A percentile compares a stretch with the other conserved stretches of the same genome.
Conservation (phyloP, 306 rosid species). For the Aeschynomene evenia region DNA sequence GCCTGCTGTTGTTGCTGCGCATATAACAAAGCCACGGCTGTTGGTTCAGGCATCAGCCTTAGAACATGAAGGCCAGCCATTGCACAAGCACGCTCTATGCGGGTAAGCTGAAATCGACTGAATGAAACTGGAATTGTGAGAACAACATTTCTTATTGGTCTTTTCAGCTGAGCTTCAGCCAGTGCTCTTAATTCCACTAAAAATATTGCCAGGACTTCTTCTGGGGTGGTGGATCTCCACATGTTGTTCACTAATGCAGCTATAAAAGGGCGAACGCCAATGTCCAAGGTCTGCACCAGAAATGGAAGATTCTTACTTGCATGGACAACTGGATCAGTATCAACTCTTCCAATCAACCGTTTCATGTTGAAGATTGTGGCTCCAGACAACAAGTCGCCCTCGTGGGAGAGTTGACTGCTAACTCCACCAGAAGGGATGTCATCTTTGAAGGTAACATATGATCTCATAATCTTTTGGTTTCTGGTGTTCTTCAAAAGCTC, state of each 20-base stretch:
- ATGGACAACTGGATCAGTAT: slow-evolving; percentile 80
- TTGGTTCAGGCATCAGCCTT: slow-evolving; percentile 86
- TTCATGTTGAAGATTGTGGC: slow-evolving; percentile 83
- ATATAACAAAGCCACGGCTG: slow-evolving; percentile 85
- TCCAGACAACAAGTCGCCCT: slow-evolving; percentile 69
- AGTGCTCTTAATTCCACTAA: slow-evolving; percentile 60
- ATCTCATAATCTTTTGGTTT: slow-evolving; percentile 73
- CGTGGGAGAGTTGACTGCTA: slow-evolving; percentile 47
- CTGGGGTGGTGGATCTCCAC: slow-evolving; percentile 87
- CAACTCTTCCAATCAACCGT: slow-evolving; percentile 85
- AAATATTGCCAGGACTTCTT: slow-evolving; percentile 76
- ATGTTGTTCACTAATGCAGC: slow-evolving; percentile 73
- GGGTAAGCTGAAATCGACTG: slow-evolving; percentile 76
- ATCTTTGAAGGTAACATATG: slow-evolving; percentile 74
- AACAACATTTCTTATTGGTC: slow-evolving; percentile 64
- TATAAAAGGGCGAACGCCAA: slow-evolving; percentile 79
- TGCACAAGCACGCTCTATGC: slow-evolving; percentile 80
- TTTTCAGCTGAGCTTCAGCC: slow-evolving; percentile 65
- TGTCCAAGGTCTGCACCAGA: slow-evolving; percentile 76
- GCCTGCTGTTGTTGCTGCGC: slow-evolving; percentile 69
- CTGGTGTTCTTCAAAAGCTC: slow-evolving; percentile 69
- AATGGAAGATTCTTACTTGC: slow-evolving; percentile 78
- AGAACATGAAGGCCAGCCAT: slow-evolving; percentile 87
- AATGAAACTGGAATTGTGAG: slow-evolving; percentile 84
- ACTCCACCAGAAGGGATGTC: slow-evolving; percentile 67